These are phyloP conservation scores for Priceomyces fermenticarens DNA, from an alignment of 805 yeast species.

Conservation along the genomic window DNA sequence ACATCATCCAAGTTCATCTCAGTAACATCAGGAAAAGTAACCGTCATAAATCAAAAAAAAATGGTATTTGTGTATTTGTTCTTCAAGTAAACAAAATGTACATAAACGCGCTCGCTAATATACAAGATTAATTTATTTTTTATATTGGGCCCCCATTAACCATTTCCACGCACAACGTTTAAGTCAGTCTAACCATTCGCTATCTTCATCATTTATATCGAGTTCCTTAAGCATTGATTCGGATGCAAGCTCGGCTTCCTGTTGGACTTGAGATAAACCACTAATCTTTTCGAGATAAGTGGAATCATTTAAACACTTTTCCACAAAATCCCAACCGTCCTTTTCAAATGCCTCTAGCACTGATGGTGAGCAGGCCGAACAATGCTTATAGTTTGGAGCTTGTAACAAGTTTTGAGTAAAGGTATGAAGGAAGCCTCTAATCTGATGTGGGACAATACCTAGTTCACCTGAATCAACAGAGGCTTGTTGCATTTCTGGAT, in stretches of 20 bases:
- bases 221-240: slow-evolving; percentile 23
- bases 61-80: no score
- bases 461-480: slow-evolving; percentile 34
- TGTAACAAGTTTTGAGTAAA: slow-evolving; percentile 62
- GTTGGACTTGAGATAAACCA: slow-evolving; percentile 74
- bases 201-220: slow-evolving; percentile 26
- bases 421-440: slow-evolving; percentile 77
- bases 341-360: slow-evolving; percentile 51
- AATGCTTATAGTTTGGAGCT: slow-evolving; percentile 70
- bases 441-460: slow-evolving; percentile 84
- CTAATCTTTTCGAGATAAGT: slow-evolving; percentile 70
- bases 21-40: neutral
- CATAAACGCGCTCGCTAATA: no score
- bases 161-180: no score
- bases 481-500: slow-evolving; percentile 48
- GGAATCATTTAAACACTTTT: slow-evolving; percentile 62
- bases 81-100: no score
- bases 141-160: no score
- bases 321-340: slow-evolving; percentile 80
- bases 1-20: slow-evolving; percentile 12
- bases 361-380: slow-evolving; percentile 80
- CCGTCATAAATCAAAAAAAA: no score
- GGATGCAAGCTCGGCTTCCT: slow-evolving; percentile 59
- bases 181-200: slow-evolving; percentile 12
- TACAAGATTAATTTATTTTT: no score